Conservation (phyloP, 768 basidiomycete species). For the Cystobasidium tubakii region DNA sequence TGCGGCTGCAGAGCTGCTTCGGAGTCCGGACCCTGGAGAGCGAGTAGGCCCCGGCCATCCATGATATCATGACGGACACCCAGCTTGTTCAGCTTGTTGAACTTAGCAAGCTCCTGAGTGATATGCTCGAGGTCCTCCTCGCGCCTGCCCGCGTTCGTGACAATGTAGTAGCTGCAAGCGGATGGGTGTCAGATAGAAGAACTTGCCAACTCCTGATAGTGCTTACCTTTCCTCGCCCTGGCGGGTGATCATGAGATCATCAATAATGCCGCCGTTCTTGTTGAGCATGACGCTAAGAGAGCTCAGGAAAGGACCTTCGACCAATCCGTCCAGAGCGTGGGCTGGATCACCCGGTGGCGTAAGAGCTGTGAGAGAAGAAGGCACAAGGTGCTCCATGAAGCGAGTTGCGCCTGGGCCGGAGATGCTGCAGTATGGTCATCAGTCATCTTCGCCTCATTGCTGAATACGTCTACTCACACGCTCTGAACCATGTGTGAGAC, state of each 20-base stretch:
- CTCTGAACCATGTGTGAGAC: constrained; percentile 98
- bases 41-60: constrained; percentile 78
- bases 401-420: constrained; percentile 67
- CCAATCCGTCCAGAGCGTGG: constrained; percentile 28
- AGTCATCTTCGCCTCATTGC: background rate
- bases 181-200: no score
- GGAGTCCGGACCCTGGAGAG: constrained; percentile 84
- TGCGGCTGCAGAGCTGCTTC: constrained; percentile 65
- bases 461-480: constrained; percentile 54
- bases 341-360: constrained; percentile 27
- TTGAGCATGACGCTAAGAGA: constrained; percentile 86
- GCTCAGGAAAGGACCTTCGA: constrained; percentile 60
- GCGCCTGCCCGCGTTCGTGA: constrained; percentile 88
- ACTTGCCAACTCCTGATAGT: no score
- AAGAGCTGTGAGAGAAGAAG: constrained; percentile 67
- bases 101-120: constrained; percentile 60
- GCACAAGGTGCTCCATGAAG: constrained; percentile 85
- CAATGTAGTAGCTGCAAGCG: constrained; percentile 75
- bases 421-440: constrained; percentile 56
- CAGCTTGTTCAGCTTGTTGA: constrained; percentile 58
- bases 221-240: constrained; percentile 44
- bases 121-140: constrained; percentile 78
- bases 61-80: constrained; percentile 74
- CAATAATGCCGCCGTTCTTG: constrained; percentile 84
- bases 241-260: constrained; percentile 74